phyloP scores from a whole-genome alignment of 225 moss, liverwort and hornwort genomes.

The Asterella californica region DNA sequence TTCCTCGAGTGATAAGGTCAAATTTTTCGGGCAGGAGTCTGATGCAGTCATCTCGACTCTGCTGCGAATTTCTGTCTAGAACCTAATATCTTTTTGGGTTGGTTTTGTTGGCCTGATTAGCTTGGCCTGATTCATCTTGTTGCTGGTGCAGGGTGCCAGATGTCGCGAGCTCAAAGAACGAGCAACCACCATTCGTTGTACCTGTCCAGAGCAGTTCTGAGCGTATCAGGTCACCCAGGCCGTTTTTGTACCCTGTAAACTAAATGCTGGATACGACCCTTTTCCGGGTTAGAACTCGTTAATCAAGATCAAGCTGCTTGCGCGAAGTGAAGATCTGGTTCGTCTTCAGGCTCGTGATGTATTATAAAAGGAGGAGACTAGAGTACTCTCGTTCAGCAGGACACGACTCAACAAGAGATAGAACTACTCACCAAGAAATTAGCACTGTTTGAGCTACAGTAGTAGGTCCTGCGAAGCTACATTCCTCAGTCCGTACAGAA shows the following conservation, averaged over 20 bases:
- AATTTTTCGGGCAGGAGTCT: neutral
- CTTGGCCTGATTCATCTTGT: neutral
- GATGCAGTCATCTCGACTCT: neutral
- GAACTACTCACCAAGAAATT: neutral
- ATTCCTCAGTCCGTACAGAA: conserved; percentile 7
- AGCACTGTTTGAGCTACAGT: neutral
- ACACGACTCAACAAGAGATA: neutral
- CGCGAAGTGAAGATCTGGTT: conserved; percentile 5
- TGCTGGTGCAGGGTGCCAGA: conserved; percentile 5
- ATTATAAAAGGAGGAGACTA: neutral
- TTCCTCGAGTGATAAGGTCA: neutral
- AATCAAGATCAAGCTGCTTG: neutral
- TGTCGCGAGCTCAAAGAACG: conserved; percentile 1
- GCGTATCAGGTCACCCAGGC: conserved; percentile 8
- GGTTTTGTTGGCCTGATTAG: neutral
- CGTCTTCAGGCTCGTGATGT: conserved; percentile 9
- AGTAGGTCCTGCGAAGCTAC: neutral
- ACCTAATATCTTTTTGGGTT: neutral
- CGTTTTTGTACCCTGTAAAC: conserved; percentile 16
- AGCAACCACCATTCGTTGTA: conserved; percentile 21
- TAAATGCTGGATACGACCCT: conserved; percentile 7
- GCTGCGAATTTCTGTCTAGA: neutral
- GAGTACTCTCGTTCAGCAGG: conserved; percentile 15
- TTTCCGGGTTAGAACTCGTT: conserved; percentile 7
- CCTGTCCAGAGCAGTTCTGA: conserved; percentile 8